Conservation (phyloP, 805 yeast species). For the Barnettozyma botsteinii region DNA sequence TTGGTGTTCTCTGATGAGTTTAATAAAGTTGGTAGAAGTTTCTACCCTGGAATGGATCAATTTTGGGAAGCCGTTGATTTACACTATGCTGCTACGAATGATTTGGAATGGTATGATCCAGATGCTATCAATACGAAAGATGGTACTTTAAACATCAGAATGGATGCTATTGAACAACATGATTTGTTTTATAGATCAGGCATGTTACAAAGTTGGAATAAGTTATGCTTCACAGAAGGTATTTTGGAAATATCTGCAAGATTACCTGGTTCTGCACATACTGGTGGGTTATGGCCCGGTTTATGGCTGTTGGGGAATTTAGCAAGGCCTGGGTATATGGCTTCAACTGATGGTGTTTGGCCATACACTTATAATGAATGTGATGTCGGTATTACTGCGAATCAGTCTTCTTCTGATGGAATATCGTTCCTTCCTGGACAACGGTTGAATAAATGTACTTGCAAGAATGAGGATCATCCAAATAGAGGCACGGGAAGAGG, state of each 20-base stretch:
- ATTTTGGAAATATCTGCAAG: constrained; percentile 66
- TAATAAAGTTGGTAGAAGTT: constrained; percentile 83
- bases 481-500: constrained; percentile 86
- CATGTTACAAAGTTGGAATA: constrained; percentile 91
- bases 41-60: constrained; percentile 87
- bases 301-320: constrained; percentile 91
- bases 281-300: constrained; percentile 94
- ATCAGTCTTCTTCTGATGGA: constrained; percentile 88
- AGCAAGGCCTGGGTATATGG: constrained; percentile 86
- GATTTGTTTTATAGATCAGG: constrained; percentile 80
- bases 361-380: constrained; percentile 84
- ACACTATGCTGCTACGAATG: constrained; percentile 81
- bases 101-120: constrained; percentile 93
- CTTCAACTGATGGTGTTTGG: constrained; percentile 91
- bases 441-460: constrained; percentile 67
- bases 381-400: constrained; percentile 93
- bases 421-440: constrained; percentile 85
- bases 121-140: constrained; percentile 76
- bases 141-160: constrained; percentile 60
- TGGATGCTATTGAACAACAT: constrained; percentile 84
- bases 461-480: constrained; percentile 82
- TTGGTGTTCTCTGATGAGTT: constrained; percentile 90
- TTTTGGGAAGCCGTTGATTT: constrained; percentile 83
- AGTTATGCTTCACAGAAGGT: constrained; percentile 85
- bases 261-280: constrained; percentile 73